These are phyloP conservation scores for Saccharomycopsis crataegensis DNA, from an alignment of 1,139 yeast genomes.

Conservation along the genomic window DNA sequence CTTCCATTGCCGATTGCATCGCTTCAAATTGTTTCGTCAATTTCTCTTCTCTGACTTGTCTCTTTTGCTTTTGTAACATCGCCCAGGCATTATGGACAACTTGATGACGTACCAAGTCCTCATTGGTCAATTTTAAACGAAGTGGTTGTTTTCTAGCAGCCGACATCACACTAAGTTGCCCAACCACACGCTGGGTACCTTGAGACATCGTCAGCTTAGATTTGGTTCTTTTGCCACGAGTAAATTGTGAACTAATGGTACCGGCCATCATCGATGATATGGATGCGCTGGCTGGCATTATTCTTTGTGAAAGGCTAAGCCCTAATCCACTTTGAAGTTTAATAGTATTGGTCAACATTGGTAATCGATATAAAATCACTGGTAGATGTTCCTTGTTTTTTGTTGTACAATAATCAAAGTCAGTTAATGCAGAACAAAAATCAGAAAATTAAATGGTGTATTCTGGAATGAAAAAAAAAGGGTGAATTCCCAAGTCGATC, in stretches of 20 bases:
- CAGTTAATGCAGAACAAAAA: no score
- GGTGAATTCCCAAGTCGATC: no score
- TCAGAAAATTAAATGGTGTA: no score
- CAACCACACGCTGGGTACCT: conserved; percentile 57
- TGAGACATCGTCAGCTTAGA: conserved; percentile 32
- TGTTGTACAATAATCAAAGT: no score
- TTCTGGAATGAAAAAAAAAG: no score
- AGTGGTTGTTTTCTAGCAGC: conserved; percentile 87
- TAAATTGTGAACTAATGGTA: conserved; percentile 22
- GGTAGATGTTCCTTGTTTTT: no score
- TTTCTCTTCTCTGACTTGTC: conserved; percentile 36
- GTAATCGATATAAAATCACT: no score
- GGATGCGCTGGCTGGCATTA: neutral
- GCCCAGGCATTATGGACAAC: conserved; percentile 84
- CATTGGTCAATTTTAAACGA: conserved; percentile 64
- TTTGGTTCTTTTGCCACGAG: conserved; percentile 40
- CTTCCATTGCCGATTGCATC: conserved; percentile 68
- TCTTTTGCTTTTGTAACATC: conserved; percentile 44
- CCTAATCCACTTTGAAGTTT: neutral
- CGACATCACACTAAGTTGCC: conserved; percentile 77
- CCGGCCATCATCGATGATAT: neutral
- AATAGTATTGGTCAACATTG: no score
- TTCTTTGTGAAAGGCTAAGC: neutral
- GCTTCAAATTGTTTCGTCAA: conserved; percentile 58
- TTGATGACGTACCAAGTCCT: conserved; percentile 80